A percentile compares a stretch with the other conserved stretches of the same genome.
Evolutionary conservation across 805 yeast genomes (phyloP).

Genomic region (Pichia scutulata): DNA sequence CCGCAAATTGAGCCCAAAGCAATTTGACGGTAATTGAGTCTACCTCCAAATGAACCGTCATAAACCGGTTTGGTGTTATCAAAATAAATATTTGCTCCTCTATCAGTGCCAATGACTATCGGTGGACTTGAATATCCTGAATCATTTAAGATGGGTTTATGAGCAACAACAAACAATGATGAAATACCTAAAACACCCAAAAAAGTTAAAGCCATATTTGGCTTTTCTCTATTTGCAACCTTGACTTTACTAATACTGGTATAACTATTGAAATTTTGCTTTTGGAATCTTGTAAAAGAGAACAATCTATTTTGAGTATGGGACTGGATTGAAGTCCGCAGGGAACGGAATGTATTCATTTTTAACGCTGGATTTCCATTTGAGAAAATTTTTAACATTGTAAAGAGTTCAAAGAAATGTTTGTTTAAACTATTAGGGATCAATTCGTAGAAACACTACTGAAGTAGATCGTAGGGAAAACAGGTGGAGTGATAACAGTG

Average conservation of each 20-base stretch:
- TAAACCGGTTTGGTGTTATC: conserved; percentile 16
- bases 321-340: conserved; percentile 10
- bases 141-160: conserved; percentile 18
- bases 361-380: not conserved
- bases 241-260: not conserved
- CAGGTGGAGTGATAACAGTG: too few species aligned
- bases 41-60: conserved; percentile 36
- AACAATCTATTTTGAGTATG: not conserved
- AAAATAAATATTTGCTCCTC: not conserved
- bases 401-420: not conserved
- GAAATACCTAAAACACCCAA: conserved; percentile 18
- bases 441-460: not conserved
- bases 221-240: not conserved
- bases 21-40: conserved; percentile 52
- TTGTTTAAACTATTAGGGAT: not conserved
- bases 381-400: not conserved
- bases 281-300: not conserved
- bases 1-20: conserved; percentile 60
- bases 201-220: conserved; percentile 10
- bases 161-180: conserved; percentile 13
- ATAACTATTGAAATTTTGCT: not conserved
- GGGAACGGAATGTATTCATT: not conserved
- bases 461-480: not conserved
- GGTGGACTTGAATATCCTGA: conserved; percentile 7
- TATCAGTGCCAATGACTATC: conserved; percentile 1